Evolutionary conservation across 2,329 filamentous ascomycete species (phyloP), one percentile per base, ranked within the genome.

Genomic region (Curvularia verruculosa): DNA sequence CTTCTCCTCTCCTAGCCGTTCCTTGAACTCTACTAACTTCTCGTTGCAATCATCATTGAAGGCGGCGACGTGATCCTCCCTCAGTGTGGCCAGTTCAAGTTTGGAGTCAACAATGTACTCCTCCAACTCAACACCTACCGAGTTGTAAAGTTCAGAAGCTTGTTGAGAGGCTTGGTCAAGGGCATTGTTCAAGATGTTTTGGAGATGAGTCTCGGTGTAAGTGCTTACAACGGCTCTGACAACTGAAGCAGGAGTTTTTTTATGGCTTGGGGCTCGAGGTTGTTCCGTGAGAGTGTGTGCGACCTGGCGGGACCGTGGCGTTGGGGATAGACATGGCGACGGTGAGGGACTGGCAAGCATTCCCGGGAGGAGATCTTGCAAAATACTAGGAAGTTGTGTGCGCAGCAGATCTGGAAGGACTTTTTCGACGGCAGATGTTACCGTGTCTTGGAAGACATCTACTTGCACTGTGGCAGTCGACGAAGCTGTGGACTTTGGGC

Each of bases 381-480:
- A 15, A 19, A 51, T 36, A 21, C 40, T 44, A 7, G 50, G 50
- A 40, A 53, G 34, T 23, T 53, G 34, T 29, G 21, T 31, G n/a
- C 43, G 41, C 31, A 53, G 24, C 23, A 53, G 5, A 47, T 53
- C 50, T 3, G 50, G 50, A 10, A 53, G 50, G 3, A 46, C 36
- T 24, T 54, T 49, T 37, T 54, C 15, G 26, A 54, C 44, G 5
- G 52, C 52, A 18, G 52, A 41, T 41, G 36, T 41, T 18, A 54
- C 52, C 18, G 31, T n/a, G 8, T 54, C 45, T 49, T 49, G 52
- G 23, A 54, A 49, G 36, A 54, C 4, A 8, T 54, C 52, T 15
- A 54, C 52, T 44, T 48, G 36, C 15, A 49, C 52, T 13, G 52
- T 54, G 19, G 36, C 26, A 13, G 52, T 54, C 37, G 52, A 54